Evolutionary conservation across 208 protist species (phyloP), one percentile per base, ranked within the genome.

Genomic region (Leishmania braziliensis): DNA sequence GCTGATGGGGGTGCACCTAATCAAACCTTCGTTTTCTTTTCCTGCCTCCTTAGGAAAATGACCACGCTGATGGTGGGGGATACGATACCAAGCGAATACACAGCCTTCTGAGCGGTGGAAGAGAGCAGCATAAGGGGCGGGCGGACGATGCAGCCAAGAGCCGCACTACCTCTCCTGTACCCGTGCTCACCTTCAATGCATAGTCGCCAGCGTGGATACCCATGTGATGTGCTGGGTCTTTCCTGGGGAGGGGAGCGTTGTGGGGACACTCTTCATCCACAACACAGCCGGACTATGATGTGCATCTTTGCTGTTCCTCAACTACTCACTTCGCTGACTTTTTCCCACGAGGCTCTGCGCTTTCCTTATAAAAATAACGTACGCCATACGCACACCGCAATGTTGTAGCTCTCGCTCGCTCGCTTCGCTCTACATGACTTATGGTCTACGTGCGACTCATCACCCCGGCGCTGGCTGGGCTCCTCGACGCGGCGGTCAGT

Each of bases 371-470:
- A 5, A 20, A 18, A 62, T n/a, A 14, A 10, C 56, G 26, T 62
- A 14, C 66, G 8, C 60, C 60, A 68, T 43, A 29, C 9, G 33
- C 63, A 26, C 63, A 14, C 39, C 23, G 43, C 43, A 54, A 77
- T 51, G 26, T n/a, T 14, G 33, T 6, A 51, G 26, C 26, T 68
- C 58, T 33, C 6, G 33, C 58, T 33, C 72, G 16, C 53, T 39
- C 2, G 9, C 26, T 66, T 39, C 2, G 9, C 26, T 66, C 60
- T 33, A 29, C 26, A 14, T n/a, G 46, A 65, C 36, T 23, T 1
- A 85, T 85, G 82, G 82, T 85, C 56, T 78, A 75, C 39, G 60
- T 85, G 36, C 77, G 82, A 29, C 77, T 78, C 62, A 54, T 85
- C 62, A 82, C 82, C 6, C 77, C 77, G 9, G 82, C 77, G 18